phyloP scores from a whole-genome alignment of 106 monocot species.

The Acanthochlamys bracteata region DNA sequence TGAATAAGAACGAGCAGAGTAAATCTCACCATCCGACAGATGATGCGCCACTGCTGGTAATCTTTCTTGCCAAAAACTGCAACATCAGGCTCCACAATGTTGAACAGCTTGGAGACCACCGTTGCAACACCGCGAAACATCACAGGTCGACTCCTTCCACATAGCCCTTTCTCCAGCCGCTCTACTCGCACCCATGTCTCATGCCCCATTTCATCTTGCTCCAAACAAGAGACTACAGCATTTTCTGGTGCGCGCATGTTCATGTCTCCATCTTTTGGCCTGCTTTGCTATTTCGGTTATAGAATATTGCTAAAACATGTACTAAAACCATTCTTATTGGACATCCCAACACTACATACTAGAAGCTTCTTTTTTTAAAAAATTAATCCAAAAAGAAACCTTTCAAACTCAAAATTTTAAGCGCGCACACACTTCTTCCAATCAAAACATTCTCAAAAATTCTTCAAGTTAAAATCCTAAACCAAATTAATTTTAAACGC shows the following conservation, averaged over 20 bases:
- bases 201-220: conserved; percentile 29
- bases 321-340: too few species aligned
- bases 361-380: too few species aligned
- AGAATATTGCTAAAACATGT: too few species aligned
- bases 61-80: conserved; percentile 98
- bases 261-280: not conserved
- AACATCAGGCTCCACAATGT: conserved; percentile 90
- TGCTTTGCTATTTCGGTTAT: not conserved
- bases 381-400: too few species aligned
- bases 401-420: too few species aligned
- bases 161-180: conserved; percentile 77
- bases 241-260: not conserved
- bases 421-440: too few species aligned
- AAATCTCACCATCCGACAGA: conserved; percentile 63
- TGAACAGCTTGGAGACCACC: conserved; percentile 76
- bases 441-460: too few species aligned
- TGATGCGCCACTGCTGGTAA: conserved; percentile 92
- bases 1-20: too few species aligned
- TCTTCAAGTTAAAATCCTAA: too few species aligned
- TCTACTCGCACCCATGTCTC: conserved; percentile 92
- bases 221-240: conserved; percentile 22
- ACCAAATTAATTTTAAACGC: too few species aligned
- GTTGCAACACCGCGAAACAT: conserved; percentile 92
- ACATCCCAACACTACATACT: too few species aligned
- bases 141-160: conserved; percentile 72